Evolutionary conservation across 176 grass and related monocot species (phyloP), one percentile per base, ranked within the genome.

Genomic region (Avena sativa): DNA sequence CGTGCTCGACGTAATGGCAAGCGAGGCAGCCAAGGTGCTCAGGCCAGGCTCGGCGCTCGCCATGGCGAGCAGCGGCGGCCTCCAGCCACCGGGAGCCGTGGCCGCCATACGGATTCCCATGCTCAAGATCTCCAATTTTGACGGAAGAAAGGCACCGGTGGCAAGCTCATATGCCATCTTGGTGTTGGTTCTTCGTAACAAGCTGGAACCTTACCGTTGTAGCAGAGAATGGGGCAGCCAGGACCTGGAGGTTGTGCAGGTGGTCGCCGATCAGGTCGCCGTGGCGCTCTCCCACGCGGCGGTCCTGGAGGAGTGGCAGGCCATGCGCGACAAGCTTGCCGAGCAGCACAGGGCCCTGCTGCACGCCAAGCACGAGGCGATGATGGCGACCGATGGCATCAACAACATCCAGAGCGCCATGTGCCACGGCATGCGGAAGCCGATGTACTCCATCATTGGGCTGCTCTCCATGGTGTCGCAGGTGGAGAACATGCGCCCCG

Each of bases 381-480:
- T 83, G 72, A 78, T 71, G 52, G 93, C 93, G n/a, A 95, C 83
- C 36, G 80, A 52, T 61, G 90, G 86, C 25, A 89, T 90, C 81
- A 89, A 90, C 79, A 79, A 78, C 2, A 90, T 95, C 48, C 93
- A 88, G 78, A 32, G 71, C 61, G 91, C 86, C n/a, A 89, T 95
- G 91, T 88, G 90, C 32, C 57, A 83, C 26, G 86, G 81, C 80
- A 88, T 93, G 84, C 84, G 78, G 23, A 88, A 74, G 72, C 91
- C 95, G 28, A 81, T 90, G 47, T 78, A 95, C 86, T 79, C 89
- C 4, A 89, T 98, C 46, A 32, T 95, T 40, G 93, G 91, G 25
- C 63, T 98, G 47, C 15, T 92, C 47, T 95, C 95, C 49, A 89
- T 98, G 81, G 61, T 95, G 73, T 91, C 90, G 47, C 61, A 88